Percentiles rank a stretch among this genome's conserved stretches.
phyloP scores from a whole-genome alignment of 1,284 basidiomycete species.

The Mycosarcoma maydis region DNA sequence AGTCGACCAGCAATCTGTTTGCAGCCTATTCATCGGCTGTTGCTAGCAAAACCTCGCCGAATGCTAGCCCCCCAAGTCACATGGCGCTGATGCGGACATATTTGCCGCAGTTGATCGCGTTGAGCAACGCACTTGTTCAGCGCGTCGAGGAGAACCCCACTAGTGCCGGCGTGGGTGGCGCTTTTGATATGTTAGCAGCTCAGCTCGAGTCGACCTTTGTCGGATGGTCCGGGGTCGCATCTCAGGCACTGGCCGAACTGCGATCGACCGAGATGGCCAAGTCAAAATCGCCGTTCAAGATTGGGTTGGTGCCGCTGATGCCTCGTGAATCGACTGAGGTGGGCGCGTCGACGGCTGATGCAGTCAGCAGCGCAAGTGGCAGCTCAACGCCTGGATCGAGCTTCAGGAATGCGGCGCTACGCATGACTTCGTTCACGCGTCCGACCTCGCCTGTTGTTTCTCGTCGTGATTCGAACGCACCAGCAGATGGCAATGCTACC shows the following conservation, averaged over 20 bases:
- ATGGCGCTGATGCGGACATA: constrained; percentile 51
- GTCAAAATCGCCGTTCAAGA: constrained; percentile 48
- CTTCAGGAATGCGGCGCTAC: constrained; percentile 10
- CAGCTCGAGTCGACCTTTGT: constrained; percentile 63
- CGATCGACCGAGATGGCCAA: constrained; percentile 52
- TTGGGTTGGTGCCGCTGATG: constrained; percentile 51
- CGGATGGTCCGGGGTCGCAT: constrained; percentile 49
- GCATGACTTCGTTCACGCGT: constrained; percentile 38
- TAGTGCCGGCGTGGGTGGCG: constrained; percentile 58
- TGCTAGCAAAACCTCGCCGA: constrained; percentile 10
- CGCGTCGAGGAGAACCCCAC: constrained; percentile 63
- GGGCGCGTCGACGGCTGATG: constrained; percentile 21
- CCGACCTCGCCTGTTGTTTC: constrained; percentile 21
- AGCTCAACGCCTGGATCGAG: constrained; percentile 21
- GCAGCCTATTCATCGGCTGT: constrained; percentile 31
- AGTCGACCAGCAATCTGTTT: constrained; percentile 31
- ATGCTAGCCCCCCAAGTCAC: constrained; percentile 33
- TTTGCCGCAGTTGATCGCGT: constrained; percentile 60
- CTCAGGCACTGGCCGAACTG: constrained; percentile 21
- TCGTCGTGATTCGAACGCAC: not conserved
- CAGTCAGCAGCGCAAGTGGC: constrained; percentile 14
- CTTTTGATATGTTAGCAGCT: constrained; percentile 48
- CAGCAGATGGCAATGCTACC: not conserved
- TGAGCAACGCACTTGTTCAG: constrained; percentile 59
- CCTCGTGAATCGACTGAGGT: constrained; percentile 30